phyloP scores from a whole-genome alignment of 768 basidiomycete genomes.

The Lentinula detonsa region DNA sequence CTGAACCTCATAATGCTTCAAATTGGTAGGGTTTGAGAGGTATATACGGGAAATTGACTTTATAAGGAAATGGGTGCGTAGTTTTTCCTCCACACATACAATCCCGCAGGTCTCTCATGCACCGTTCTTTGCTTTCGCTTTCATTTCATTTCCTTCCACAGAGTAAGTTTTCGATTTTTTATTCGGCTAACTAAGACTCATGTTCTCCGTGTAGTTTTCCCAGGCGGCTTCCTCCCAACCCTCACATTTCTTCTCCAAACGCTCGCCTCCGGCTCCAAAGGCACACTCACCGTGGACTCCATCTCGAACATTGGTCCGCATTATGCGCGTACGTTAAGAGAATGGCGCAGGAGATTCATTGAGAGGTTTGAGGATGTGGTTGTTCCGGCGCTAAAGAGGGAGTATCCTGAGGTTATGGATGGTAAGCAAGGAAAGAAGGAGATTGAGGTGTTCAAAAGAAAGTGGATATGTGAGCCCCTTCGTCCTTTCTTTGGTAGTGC shows the following conservation, averaged over 20 bases:
- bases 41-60: constrained; percentile 63
- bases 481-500: not conserved
- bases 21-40: constrained; percentile 39
- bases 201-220: constrained; percentile 33
- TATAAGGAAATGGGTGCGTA: constrained; percentile 68
- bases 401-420: constrained; percentile 53
- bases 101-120: not conserved
- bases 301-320: constrained; percentile 54
- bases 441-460: constrained; percentile 68
- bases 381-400: constrained; percentile 49
- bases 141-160: not conserved
- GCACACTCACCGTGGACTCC: constrained; percentile 43
- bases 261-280: constrained; percentile 32
- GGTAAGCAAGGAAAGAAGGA: constrained; percentile 37
- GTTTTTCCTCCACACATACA: not conserved
- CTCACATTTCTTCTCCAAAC: constrained; percentile 35
- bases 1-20: not conserved
- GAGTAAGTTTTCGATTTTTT: not conserved
- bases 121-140: not conserved
- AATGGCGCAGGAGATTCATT: constrained; percentile 65
- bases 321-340: constrained; percentile 64
- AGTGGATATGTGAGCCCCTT: constrained; percentile 58
- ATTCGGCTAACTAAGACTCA: not conserved
- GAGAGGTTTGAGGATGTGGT: constrained; percentile 52
- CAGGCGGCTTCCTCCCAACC: constrained; percentile 50